Evolutionary conservation across 495 filamentous ascomycete genomes (phyloP), one percentile per base, ranked within the genome.

Genomic region (Bathelium albidoporum): DNA sequence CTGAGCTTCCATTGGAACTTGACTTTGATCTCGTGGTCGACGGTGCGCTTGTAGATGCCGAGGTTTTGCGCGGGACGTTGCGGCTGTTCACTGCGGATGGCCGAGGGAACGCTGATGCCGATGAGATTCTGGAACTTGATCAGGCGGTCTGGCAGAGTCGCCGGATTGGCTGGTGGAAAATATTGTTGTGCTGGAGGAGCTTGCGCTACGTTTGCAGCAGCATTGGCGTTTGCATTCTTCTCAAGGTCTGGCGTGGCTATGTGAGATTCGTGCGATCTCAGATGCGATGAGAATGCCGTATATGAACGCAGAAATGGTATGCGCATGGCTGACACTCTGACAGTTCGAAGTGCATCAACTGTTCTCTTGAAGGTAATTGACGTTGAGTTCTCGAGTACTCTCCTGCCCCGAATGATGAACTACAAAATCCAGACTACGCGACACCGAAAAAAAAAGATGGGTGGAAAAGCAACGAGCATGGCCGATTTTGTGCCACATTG

Each of bases 1-100:
- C 49, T 55, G 49, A 55, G 49, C 24, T 55, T 29, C 49, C 49
- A 55, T 20, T 55, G 49, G 20, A n/a, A 55, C 24, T 55, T 55
- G 49, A 55, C 16, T 16, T 55, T 55, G 49, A 55, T 55, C 16
- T 55, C 49, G 49, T 55, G 49, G 49, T 55, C 49, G 49, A 55
- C 22, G 2, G 49, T 55, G 49, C 49, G 49, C 29, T 55, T 55
- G 24, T 55, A 55, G 20, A 55, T 55, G 49, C 49, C 49, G 5
- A 55, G 49, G 24, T 55, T 55, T 29, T 55, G 49, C 22, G 22
- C 49, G 20, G 49, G 49, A 28, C 49, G 49, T 55, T 55, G 49
- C 22, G 49, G 49, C 16, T 55, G 49, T 28, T 55, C 22, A 29
- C 49, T 55, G 49, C 49, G 49, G 24, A 55, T 55, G 2, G 49